phyloP scores from a whole-genome alignment of 2,329 filamentous ascomycete genomes.

The Nemania sp. region DNA sequence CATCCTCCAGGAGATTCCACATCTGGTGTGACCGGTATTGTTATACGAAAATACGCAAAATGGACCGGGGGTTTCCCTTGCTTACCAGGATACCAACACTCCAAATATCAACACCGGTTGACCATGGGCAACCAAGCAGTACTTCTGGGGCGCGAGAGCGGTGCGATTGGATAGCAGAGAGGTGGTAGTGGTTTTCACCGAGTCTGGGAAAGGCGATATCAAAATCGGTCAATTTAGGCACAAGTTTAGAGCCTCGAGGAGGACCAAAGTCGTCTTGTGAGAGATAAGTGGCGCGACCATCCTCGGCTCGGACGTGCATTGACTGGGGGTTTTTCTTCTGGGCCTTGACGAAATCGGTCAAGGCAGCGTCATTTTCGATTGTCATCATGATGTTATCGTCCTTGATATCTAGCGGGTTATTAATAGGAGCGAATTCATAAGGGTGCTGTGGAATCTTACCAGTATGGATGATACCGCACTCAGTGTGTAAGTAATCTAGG shows the following conservation, averaged over 20 bases:
- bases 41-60: neutral
- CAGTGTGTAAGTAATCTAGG: neutral
- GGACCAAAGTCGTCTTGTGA: neutral
- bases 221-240: neutral
- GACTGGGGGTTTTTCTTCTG: neutral
- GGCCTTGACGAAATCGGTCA: neutral
- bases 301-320: neutral
- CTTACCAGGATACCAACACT: slow-evolving; percentile 1
- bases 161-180: neutral
- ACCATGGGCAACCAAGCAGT: neutral
- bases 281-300: neutral
- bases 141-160: neutral
- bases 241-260: neutral
- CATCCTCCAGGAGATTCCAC: slow-evolving; percentile 1
- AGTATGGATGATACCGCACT: neutral
- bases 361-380: neutral
- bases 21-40: neutral
- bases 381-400: neutral
- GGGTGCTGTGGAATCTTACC: neutral
- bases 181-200: neutral
- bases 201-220: neutral
- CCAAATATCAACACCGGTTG: slow-evolving; percentile 1
- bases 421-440: neutral
- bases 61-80: too few relatives aligned
- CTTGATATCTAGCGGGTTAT: neutral